Conservation (phyloP, 345 rosid species). For the Aegle marmelos region DNA sequence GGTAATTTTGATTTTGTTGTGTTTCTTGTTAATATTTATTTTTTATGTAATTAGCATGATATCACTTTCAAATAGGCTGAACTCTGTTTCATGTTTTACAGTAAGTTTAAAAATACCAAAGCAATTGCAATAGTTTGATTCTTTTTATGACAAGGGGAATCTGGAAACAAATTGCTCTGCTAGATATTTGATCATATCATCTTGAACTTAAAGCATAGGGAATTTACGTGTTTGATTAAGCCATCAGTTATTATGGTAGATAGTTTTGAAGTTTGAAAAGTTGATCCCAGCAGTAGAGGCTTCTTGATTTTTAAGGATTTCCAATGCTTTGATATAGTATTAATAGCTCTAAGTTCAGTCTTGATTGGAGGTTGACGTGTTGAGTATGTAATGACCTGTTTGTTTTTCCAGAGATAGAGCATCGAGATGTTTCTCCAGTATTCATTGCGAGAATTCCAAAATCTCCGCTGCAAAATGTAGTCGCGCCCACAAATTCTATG, state of each 20-base stretch:
- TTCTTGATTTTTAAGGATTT: background rate
- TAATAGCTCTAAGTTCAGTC: background rate
- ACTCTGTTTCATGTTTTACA: background rate
- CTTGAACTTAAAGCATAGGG: background rate
- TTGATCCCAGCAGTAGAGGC: background rate
- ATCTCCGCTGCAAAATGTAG: constrained; percentile 15
- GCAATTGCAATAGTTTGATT: background rate
- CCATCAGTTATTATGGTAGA: too few species aligned
- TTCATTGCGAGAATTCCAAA: constrained; percentile 38
- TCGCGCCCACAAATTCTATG: constrained; percentile 17
- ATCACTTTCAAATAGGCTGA: background rate
- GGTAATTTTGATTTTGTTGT: background rate
- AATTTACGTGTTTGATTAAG: too few species aligned
- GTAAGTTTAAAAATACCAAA: too few species aligned
- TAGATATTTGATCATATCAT: background rate
- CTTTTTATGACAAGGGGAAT: background rate
- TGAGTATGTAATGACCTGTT: background rate
- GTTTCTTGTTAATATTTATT: background rate
- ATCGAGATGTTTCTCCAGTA: constrained; percentile 29
- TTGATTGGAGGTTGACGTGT: background rate
- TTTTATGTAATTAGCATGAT: background rate
- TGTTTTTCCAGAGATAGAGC: constrained; percentile 35
- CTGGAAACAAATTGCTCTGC: too few species aligned
- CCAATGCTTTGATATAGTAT: background rate
- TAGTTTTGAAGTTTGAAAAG: background rate